A percentile compares a stretch with the other conserved stretches of the same genome.
These are phyloP conservation scores for Monascus purpureus DNA, from an alignment of 495 filamentous ascomycete genomes.

Conservation along the genomic window DNA sequence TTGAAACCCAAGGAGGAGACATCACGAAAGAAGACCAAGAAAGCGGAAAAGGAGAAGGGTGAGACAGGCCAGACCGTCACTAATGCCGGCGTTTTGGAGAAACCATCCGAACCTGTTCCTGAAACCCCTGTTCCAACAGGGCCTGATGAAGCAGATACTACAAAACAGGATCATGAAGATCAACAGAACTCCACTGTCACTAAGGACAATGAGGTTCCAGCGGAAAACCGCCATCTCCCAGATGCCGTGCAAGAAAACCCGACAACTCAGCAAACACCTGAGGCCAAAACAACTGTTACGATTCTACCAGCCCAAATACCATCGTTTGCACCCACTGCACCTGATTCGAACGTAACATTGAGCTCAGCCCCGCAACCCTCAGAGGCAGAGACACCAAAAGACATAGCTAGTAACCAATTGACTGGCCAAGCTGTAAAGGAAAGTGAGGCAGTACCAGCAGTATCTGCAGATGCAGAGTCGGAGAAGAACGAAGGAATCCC, in stretches of 20 bases:
- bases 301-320: too few species aligned
- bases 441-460: neutral
- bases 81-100: constrained; percentile 11
- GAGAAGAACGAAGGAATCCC: neutral
- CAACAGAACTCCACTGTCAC: neutral
- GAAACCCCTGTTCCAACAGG: constrained; percentile 1
- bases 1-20: constrained; percentile 24
- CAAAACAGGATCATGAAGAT: neutral
- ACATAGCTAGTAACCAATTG: too few species aligned
- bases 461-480: neutral
- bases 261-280: too few species aligned
- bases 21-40: constrained; percentile 18
- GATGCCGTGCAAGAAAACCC: too few species aligned
- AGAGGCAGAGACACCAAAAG: too few species aligned
- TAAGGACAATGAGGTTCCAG: too few species aligned
- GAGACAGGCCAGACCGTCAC: too few species aligned
- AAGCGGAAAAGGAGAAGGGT: constrained; percentile 20
- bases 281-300: too few species aligned
- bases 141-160: neutral
- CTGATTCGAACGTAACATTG: too few species aligned
- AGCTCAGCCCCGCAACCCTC: too few species aligned
- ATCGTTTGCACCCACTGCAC: too few species aligned
- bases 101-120: constrained; percentile 4
- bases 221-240: neutral
- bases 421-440: too few species aligned